These are phyloP conservation scores for Mycena crocata DNA, from an alignment of 768 basidiomycete species.

Conservation along the genomic window DNA sequence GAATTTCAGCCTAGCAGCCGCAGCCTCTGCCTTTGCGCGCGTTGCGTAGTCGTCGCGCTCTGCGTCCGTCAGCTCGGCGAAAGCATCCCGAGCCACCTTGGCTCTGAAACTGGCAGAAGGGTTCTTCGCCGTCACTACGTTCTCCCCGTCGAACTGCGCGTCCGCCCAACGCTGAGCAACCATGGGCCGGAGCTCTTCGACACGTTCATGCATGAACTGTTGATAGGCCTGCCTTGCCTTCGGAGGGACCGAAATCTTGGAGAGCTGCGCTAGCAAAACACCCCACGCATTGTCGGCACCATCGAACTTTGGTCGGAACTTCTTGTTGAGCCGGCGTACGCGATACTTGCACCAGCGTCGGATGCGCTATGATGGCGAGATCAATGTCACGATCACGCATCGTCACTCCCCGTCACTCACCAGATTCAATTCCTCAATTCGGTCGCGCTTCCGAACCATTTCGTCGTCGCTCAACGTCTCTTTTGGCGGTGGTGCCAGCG, in stretches of 20 bases:
- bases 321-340: background rate
- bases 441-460: background rate
- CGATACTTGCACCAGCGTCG: constrained; percentile 17
- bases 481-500: background rate
- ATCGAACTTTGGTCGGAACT: background rate
- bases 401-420: constrained; percentile 5
- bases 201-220: background rate
- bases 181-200: background rate
- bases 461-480: background rate
- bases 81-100: background rate
- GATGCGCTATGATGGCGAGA: constrained; percentile 13
- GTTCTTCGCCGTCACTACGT: background rate
- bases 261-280: background rate
- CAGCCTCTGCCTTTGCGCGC: background rate
- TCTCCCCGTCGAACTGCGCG: background rate
- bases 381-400: background rate
- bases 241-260: background rate
- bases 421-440: background rate
- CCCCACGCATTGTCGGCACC: background rate
- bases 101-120: background rate
- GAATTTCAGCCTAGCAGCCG: background rate
- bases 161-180: background rate
- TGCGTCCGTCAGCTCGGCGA: background rate
- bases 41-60: background rate
- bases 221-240: constrained; percentile 1